Base-by-base conservation (phyloP, 441 rosid species). In the Isatis lusitanica region DNA sequence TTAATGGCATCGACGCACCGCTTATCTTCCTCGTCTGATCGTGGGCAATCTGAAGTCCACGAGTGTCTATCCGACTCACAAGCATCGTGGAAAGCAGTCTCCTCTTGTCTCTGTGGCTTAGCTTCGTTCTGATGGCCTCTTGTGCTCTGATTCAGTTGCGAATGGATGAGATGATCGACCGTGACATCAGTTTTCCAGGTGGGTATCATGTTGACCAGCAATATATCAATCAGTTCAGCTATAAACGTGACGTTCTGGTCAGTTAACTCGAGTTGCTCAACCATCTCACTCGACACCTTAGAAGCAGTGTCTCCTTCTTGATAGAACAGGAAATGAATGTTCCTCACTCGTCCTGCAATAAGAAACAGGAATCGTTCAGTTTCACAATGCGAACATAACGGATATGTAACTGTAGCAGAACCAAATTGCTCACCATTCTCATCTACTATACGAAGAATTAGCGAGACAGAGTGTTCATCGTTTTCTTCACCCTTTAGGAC, bases 271-370 rank as follows among this genome's bases (percentile, higher is more conserved):
- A 88, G 87, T 66, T 87, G 89, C 82, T 84, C 93, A 66, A 85
- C 91, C 93, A 88, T 88, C 75, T 88, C 93, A 35, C 84, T 79
- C 48, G 93, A 85, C 51, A 88, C 91, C 9, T 88, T 80, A 3
- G 83, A 79, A 57, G 93, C 88, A 47, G 93, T 88, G 64, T 88
- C 93, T 47, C 83, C 80, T 11, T 86, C 86, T 18, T 83, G 87
- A 75, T 74, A 85, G 80, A 86, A 88, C 51, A 85, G 62, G 73
- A 88, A 88, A 77, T 88, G 91, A 72, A 86, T 86, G 66, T 85
- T 85, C 82, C 90, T 86, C 47, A 83, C 86, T 9, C 85, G 87
- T 33, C 88, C 93, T 83, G 76, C 79, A 69, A 52, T 11, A 66
- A 55, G 18, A 43, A 68, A 53, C 16, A 40, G 53, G 55, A 7